Evolutionary conservation across 2,329 filamentous ascomycete genomes (phyloP), one percentile per base, ranked within the genome.

Genomic region (Zymoseptoria passerinii): DNA sequence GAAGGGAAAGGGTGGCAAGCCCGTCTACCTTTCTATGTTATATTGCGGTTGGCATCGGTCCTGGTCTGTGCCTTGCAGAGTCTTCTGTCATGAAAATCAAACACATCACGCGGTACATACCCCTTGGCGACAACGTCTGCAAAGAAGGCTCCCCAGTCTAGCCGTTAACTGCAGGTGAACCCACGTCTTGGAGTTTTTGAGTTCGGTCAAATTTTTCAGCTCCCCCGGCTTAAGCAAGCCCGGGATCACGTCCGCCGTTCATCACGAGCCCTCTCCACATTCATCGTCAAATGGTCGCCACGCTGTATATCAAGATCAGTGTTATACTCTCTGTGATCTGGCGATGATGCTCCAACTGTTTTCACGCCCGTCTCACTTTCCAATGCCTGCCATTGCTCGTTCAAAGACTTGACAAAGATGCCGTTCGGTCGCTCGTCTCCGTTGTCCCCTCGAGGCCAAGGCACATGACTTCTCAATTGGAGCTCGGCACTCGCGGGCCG

Each of bases 361-460:
- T 54, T 53, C 55, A 55, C 50, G 28, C 48, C 53, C 57, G 56
- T 61, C 59, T 28, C 60, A 58, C 56, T 54, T 60, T 59, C 52
- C n/a, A 57, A 50, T 50, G 61, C 61, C 60, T 61, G 59, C 61
- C 61, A 44, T 44, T 44, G 13, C 35, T 16, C 35, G 35, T 44
- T 44, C 35, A 44, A 44, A 44, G n/a, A 16, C 35, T 44, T 13
- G 35, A 44, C 13, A 7, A 13, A 16, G 35, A 16, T 44, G 35
- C 35, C 16, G 10, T 44, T 44, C 35, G 5, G 35, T 44, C 35
- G 35, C 35, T 16, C 35, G 35, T 16, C 35, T 44, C 13, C 35
- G 35, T 44, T 16, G 35, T 44, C 35, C 35, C 10, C 35, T 44
- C 35, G 6, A 16, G 35, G 10, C 35, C 16, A 44, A 13, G 35